A percentile compares a stretch with the other conserved stretches of the same genome.
phyloP scores from a whole-genome alignment of 164 flowering plant species.

The Piper longum region DNA sequence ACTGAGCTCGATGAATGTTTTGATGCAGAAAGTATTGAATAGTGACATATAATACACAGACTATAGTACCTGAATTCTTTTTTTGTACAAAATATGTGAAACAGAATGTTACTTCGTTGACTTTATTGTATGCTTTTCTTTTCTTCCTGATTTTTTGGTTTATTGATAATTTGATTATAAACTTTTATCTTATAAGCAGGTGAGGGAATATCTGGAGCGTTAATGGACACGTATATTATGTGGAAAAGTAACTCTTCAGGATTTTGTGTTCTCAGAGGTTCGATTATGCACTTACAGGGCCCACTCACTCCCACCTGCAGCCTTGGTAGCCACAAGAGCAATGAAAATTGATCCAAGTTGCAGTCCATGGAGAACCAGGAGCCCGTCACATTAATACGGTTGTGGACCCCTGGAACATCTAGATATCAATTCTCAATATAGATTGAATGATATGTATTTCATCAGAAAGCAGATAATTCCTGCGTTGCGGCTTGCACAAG shows the following conservation, averaged over 20 bases:
- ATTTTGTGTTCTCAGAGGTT: constrained; percentile 93
- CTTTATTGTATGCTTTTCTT: too few species aligned
- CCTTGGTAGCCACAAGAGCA: constrained; percentile 83
- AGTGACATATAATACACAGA: too few species aligned
- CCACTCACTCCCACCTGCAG: constrained; percentile 84
- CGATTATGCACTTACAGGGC: constrained; percentile 78
- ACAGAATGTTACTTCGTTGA: neutral
- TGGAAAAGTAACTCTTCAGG: constrained; percentile 72
- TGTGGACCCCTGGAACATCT: constrained; percentile 68
- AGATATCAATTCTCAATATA: constrained; percentile 53
- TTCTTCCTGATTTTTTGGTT: neutral
- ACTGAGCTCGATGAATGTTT: too few species aligned
- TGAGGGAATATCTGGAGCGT: constrained; percentile 57
- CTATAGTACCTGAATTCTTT: too few species aligned
- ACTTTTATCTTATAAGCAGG: constrained; percentile 21
- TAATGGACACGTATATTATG: constrained; percentile 77
- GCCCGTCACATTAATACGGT: constrained; percentile 87
- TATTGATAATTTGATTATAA: neutral
- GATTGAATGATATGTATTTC: constrained; percentile 76
- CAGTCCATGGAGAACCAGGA: constrained; percentile 88
- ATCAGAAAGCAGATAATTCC: constrained; percentile 91
- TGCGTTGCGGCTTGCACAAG: constrained; percentile 55
- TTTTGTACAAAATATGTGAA: too few species aligned
- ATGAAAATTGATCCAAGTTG: constrained; percentile 87
- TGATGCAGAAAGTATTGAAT: too few species aligned